Evolutionary conservation across 1,284 basidiomycete species (phyloP), one percentile per base, ranked within the genome.

Genomic region (Athelia psychrophila): DNA sequence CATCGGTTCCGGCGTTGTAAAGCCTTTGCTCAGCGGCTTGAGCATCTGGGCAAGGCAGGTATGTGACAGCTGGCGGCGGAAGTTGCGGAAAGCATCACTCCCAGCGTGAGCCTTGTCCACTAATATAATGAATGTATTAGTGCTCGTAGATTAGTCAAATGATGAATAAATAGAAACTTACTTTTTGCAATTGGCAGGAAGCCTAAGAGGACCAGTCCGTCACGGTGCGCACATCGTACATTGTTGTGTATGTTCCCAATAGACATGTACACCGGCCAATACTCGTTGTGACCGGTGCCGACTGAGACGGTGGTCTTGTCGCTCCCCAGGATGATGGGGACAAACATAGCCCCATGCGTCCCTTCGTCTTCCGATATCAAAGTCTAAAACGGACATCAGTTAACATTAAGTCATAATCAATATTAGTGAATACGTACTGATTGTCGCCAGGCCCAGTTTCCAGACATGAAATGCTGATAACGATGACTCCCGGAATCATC

Each of bases 301-400:
- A 72, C 62, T 0, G 65, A 70, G 0, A 70, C 66, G 0, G 64
- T 70, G 0, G 64, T 72, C 40, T 72, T 72, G 49, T 72, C 67
- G 32, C 66, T 70, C 1, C 70, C 67, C 10, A 62, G 46, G n/a
- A 69, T 57, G 15, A 68, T 50, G 0, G 63, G 65, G 2, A 59
- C 58, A 42, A 58, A 54, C 6, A 52, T 50, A 2, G 51, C 47
- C 1, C 60, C 51, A 19, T 53, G 54, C 3, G 27, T 56, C 2
- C 25, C 4, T 0, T 27, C 30, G 23, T 58, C 45, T 4, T 50
- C 35, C 0, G 54, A 10, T 9, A 64, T 57, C 3, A 50, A 50
- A 40, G 60, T 56, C 54, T 61, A 18, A 13, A 23, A 19, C 20
- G 24, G 38, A 42, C 27, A n/a, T n/a, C n/a, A n/a, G 27, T 30